Evolutionary conservation across 2,329 filamentous ascomycete species (phyloP).

Genomic region (Colletotrichum zoysiae): DNA sequence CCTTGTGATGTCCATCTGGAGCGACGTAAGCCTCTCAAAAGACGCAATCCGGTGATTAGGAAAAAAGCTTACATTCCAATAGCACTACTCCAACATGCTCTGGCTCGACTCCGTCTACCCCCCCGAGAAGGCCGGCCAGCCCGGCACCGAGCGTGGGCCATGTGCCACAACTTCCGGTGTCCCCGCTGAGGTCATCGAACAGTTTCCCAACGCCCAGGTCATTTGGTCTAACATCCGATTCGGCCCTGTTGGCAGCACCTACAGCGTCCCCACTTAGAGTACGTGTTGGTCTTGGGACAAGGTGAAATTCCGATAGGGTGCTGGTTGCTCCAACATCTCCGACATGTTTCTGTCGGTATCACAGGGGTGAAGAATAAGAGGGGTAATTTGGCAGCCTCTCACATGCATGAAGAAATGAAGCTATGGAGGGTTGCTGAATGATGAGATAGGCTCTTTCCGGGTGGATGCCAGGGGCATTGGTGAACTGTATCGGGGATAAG

Average conservation of each 20-base stretch:
- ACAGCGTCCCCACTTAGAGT: constrained; percentile 5
- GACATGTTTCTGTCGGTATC: neutral
- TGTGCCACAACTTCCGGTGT: constrained; percentile 60
- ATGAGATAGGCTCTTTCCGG: too few species aligned
- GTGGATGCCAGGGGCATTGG: too few species aligned
- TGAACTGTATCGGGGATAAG: too few species aligned
- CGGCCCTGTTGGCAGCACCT: constrained; percentile 60
- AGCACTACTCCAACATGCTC: constrained; percentile 71
- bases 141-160: constrained; percentile 60
- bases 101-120: constrained; percentile 74
- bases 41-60: neutral
- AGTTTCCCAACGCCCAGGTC: constrained; percentile 55
- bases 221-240: constrained; percentile 64
- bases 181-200: constrained; percentile 57
- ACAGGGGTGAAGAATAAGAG: too few species aligned
- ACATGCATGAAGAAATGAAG: too few species aligned
- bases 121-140: constrained; percentile 45
- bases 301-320: neutral
- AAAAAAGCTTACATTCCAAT: neutral
- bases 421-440: too few species aligned
- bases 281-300: neutral
- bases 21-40: constrained; percentile 56
- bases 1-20: constrained; percentile 71
- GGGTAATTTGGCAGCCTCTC: too few species aligned
- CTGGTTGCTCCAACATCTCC: neutral